Conservation (phyloP, 129 eudicot species). For the Saussurea involucrata region DNA sequence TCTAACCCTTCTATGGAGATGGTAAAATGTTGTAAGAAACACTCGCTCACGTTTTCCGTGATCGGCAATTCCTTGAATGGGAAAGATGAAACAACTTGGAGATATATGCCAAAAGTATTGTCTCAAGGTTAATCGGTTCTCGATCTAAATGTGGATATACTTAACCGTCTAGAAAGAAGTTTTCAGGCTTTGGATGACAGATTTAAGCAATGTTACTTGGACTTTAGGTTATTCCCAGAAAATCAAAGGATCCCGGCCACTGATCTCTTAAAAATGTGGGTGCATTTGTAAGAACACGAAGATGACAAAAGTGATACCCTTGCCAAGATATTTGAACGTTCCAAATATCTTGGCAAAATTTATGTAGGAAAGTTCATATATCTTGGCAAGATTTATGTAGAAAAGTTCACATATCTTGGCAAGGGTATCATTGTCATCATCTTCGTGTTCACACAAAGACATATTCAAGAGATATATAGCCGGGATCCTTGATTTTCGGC, state of each 20-base stretch:
- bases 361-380: too few species aligned
- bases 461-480: too few species aligned
- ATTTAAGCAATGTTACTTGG: constrained; percentile 32
- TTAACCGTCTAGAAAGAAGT: too few species aligned
- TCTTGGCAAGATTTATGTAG: constrained; percentile 24
- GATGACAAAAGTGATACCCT: constrained; percentile 21
- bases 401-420: neutral
- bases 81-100: constrained; percentile 29
- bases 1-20: constrained; percentile 2
- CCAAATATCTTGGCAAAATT: constrained; percentile 35
- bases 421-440: too few species aligned
- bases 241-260: constrained; percentile 45
- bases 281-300: constrained; percentile 32
- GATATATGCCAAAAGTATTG: neutral
- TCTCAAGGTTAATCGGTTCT: constrained; percentile 24
- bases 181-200: constrained; percentile 34
- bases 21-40: too few species aligned
- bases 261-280: constrained; percentile 52
- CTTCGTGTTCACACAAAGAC: too few species aligned
- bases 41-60: constrained; percentile 34
- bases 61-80: constrained; percentile 33
- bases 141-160: constrained; percentile 16
- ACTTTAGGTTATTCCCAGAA: constrained; percentile 40
- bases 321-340: constrained; percentile 21
- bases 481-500: too few species aligned